Conservation (phyloP, 1,139 yeast genomes). For the Pichia sp. region DNA sequence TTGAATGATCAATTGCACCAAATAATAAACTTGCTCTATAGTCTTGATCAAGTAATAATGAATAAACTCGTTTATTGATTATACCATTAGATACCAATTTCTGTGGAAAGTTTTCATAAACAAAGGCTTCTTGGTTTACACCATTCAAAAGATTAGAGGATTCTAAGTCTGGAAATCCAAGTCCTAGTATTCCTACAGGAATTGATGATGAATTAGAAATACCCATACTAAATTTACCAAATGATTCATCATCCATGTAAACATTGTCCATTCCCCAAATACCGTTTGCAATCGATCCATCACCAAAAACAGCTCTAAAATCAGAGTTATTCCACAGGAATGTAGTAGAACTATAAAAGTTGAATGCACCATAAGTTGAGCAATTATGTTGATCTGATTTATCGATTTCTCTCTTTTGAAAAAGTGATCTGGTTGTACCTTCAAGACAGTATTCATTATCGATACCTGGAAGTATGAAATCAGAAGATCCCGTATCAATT, state of each 20-base stretch:
- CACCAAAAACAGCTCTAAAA: conserved; percentile 55
- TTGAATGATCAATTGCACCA: conserved; percentile 52
- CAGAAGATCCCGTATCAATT: conserved; percentile 66
- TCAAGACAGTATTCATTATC: conserved; percentile 26
- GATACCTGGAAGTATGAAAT: conserved; percentile 48
- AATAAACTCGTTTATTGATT: conserved; percentile 46
- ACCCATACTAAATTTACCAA: conserved; percentile 47
- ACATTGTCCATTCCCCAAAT: conserved; percentile 56
- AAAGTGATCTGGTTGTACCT: background rate
- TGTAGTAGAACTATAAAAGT: conserved; percentile 39
- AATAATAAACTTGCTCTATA: conserved; percentile 42
- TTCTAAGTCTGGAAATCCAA: conserved; percentile 50
- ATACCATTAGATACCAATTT: conserved; percentile 47
- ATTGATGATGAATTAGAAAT: conserved; percentile 49
- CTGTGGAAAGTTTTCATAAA: conserved; percentile 51
- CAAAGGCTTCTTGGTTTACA: conserved; percentile 19
- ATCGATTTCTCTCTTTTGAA: background rate
- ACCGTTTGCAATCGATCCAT: conserved; percentile 53
- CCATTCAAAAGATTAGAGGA: conserved; percentile 24
- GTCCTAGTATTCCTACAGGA: conserved; percentile 52
- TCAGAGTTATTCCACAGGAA: conserved; percentile 40
- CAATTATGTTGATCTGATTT: conserved; percentile 27
- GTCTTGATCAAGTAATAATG: conserved; percentile 41
- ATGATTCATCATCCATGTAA: conserved; percentile 35
- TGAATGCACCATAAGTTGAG: conserved; percentile 42